Conservation (phyloP, 805 yeast genomes). For the Maudiozyma barnettii region DNA sequence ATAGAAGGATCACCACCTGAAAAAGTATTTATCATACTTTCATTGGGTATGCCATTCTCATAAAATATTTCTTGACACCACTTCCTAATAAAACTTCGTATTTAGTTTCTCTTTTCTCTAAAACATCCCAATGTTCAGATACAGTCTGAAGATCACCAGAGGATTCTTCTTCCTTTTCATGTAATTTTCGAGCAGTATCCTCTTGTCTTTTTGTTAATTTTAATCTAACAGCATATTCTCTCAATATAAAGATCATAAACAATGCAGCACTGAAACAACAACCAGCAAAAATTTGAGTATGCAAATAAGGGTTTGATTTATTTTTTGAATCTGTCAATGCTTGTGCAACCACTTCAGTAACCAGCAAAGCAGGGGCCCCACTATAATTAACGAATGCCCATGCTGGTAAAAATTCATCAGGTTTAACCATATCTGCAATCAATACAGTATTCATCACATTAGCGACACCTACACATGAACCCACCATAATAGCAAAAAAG, state of each 20-base stretch:
- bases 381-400: constrained; percentile 30
- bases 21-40: constrained; percentile 10
- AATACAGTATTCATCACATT: constrained; percentile 35
- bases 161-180: constrained; percentile 5
- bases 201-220: constrained; percentile 21
- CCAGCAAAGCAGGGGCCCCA: constrained; percentile 31
- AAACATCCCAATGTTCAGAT: constrained; percentile 4
- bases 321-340: constrained; percentile 31
- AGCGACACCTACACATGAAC: constrained; percentile 39
- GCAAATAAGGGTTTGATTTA: constrained; percentile 38
- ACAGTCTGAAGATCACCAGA: background rate
- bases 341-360: constrained; percentile 48
- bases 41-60: constrained; percentile 21
- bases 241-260: constrained; percentile 35
- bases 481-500: constrained; percentile 36
- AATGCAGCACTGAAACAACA: constrained; percentile 36
- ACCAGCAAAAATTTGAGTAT: constrained; percentile 56
- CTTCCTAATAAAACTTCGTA: constrained; percentile 13
- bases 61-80: constrained; percentile 14
- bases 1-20: too few species aligned
- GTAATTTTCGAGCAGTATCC: constrained; percentile 4
- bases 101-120: constrained; percentile 10
- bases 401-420: constrained; percentile 32
- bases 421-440: constrained; percentile 34
- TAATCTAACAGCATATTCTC: constrained; percentile 44